Percentiles rank a stretch among this genome's conserved stretches.
Evolutionary conservation across 768 basidiomycete genomes (phyloP).

Genomic region (Baorangia bicolor): DNA sequence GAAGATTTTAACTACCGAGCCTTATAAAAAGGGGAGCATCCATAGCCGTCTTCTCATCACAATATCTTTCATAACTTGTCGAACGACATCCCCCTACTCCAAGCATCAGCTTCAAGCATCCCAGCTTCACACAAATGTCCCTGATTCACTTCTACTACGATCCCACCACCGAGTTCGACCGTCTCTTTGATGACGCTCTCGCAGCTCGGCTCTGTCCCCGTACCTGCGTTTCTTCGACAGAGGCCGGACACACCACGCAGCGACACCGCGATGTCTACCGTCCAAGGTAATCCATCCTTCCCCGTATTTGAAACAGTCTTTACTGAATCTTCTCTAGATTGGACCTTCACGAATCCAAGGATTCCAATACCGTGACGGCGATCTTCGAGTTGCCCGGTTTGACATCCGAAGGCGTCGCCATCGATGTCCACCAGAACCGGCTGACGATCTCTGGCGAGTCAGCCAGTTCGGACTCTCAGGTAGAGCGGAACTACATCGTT

Average conservation of each 20-base stretch:
- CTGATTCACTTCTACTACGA: constrained; percentile 1
- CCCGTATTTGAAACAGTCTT: accelerated
- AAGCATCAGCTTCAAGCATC: not conserved
- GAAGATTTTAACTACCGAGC: not conserved
- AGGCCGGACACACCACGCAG: not conserved
- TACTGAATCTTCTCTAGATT: constrained; percentile 28
- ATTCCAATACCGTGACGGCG: constrained; percentile 45
- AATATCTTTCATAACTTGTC: not conserved
- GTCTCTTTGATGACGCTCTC: constrained; percentile 23
- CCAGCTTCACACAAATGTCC: not conserved
- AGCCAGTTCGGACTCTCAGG: constrained; percentile 29
- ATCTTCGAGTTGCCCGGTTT: constrained; percentile 58
- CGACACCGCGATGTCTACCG: not conserved
- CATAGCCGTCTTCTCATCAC: not conserved
- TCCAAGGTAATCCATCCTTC: constrained; percentile 21
- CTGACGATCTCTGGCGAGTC: constrained; percentile 49
- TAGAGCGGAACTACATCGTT: constrained; percentile 40
- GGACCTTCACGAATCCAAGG: constrained; percentile 46
- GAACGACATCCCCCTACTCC: not conserved
- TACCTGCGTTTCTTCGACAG: not conserved
- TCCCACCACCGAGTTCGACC: constrained; percentile 1
- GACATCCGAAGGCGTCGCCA: constrained; percentile 45
- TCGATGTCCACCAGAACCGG: constrained; percentile 46
- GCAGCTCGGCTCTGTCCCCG: constrained; percentile 11
- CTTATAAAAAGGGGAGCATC: constrained; percentile 5